These are phyloP conservation scores for Dichomitus squalens DNA, from an alignment of 1,284 basidiomycete species.

Conservation along the genomic window DNA sequence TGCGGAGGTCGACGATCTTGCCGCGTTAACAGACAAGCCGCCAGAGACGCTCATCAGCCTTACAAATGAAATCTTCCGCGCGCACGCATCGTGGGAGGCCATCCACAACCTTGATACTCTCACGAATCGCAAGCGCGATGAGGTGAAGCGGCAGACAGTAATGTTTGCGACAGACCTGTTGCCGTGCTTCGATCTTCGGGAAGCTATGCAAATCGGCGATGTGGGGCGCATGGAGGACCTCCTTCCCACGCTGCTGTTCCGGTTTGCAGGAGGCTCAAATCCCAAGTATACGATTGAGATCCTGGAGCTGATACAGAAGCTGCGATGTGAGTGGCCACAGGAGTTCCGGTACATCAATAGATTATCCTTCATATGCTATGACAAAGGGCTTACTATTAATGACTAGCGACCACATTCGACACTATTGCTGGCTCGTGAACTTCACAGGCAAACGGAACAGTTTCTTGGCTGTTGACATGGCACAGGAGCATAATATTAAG, in stretches of 20 bases:
- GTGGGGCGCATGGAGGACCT: constrained; percentile 39
- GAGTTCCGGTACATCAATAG: constrained; percentile 28
- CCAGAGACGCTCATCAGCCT: constrained; percentile 14
- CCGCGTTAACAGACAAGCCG: constrained; percentile 4
- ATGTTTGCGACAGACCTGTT: constrained; percentile 39
- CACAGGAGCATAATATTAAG: constrained; percentile 21
- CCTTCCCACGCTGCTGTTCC: constrained; percentile 33
- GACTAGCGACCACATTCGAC: constrained; percentile 31
- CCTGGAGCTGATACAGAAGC: constrained; percentile 38
- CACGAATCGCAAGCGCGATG: no score
- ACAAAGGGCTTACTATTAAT: no score
- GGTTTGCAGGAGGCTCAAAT: constrained; percentile 35
- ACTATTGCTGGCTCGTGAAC: constrained; percentile 41
- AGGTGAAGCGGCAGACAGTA: constrained; percentile 23
- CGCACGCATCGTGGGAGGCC: constrained; percentile 32
- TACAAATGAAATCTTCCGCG: constrained; percentile 16
- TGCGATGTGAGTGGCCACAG: constrained; percentile 36
- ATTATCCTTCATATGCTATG: no score
- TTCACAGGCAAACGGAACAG: constrained; percentile 26
- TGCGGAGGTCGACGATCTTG: constrained; percentile 6
- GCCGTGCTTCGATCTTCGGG: constrained; percentile 35
- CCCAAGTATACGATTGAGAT: constrained; percentile 36
- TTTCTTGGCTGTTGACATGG: constrained; percentile 20
- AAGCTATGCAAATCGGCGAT: constrained; percentile 39
- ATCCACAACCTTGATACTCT: no score